phyloP scores from a whole-genome alignment of 2,329 filamentous ascomycete genomes.

The Tolypocladium sp. region DNA sequence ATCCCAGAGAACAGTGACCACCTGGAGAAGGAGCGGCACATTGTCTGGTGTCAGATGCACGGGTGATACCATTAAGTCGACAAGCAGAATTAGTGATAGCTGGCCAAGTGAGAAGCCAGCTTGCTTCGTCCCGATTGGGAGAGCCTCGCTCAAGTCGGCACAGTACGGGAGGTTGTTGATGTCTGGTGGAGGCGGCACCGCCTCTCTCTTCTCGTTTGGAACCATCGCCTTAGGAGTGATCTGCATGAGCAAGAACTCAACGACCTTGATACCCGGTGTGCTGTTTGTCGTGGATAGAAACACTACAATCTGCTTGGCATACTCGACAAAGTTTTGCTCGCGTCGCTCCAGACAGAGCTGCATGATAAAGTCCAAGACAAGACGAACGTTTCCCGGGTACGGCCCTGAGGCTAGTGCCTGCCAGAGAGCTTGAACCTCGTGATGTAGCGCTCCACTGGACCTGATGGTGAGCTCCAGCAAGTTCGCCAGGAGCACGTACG shows the following conservation, averaged over 20 bases:
- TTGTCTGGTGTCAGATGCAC: constrained; percentile 71
- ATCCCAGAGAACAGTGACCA: constrained; percentile 92
- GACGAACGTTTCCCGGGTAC: constrained; percentile 84
- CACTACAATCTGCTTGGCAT: constrained; percentile 95
- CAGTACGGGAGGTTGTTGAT: constrained; percentile 74
- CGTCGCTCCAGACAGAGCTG: constrained; percentile 83
- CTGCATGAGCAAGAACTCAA: constrained; percentile 87
- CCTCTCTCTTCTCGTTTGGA: constrained; percentile 70
- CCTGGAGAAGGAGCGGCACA: constrained; percentile 79
- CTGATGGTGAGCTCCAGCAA: constrained; percentile 94
- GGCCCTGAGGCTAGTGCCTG: constrained; percentile 90
- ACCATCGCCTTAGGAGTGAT: constrained; percentile 97
- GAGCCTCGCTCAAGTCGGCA: constrained; percentile 68
- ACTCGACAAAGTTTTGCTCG: constrained; percentile 97
- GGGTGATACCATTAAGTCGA: constrained; percentile 92
- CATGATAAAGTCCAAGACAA: constrained; percentile 96
- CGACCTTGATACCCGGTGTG: constrained; percentile 75
- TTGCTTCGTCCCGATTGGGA: constrained; percentile 86
- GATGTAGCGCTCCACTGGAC: constrained; percentile 78
- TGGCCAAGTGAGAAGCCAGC: constrained; percentile 88
- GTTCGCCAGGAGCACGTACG: constrained; percentile 91
- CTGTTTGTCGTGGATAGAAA: constrained; percentile 75
- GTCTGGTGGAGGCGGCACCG: constrained; percentile 62
- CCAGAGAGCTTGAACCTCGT: constrained; percentile 96
- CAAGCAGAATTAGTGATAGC: constrained; percentile 82